Evolutionary conservation across 495 filamentous ascomycete genomes (phyloP), one percentile per base, ranked within the genome.

Genomic region (Entonaema liquescens): DNA sequence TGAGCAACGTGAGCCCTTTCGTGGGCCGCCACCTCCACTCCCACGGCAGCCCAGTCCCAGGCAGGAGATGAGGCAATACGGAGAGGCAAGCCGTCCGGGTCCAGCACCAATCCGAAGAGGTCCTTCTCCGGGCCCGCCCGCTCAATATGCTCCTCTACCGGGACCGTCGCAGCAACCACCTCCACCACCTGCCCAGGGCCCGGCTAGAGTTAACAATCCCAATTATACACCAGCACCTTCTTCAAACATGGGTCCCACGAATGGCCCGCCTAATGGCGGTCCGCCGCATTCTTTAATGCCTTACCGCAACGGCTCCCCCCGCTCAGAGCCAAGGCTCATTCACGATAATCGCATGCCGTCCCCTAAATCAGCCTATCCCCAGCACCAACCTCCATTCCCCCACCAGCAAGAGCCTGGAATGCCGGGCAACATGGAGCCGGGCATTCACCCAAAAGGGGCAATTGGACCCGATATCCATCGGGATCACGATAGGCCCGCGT

Each of bases 311-410:
- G 89, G 88, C 69, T 95, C 91, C 73, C 94, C 94, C 40, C 88
- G 91, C 26, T 88, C 91, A 35, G 95, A 98, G 59, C 76, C 79
- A 21, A 89, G 93, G 52, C 93, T 94, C 0, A 89, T 97, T 74
- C 87, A 94, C 70, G 95, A 98, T 62, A 91, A 92, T 73, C 89
- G 92, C 29, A 90, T 92, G 70, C 89, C 93, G 15, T 97, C 95
- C 11, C 92, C 94, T 26, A 92, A 91, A 65, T 89, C 91, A 55
- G 88, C 85, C 36, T 97, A 96, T 74, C 88, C 91, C 3, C 94
- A 93, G 71, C 89, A 91, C 59, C 91, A 90, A 72, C 90, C 88
- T 68, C 90, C 92, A 40, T 90, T 92, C 74, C 88, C 91, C 29
- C 87, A 89, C 57, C 91, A 89, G 72, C 85, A 84, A 35, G 86